phyloP scores from a whole-genome alignment of 1,284 basidiomycete genomes.

The Wallemia mellicola region DNA sequence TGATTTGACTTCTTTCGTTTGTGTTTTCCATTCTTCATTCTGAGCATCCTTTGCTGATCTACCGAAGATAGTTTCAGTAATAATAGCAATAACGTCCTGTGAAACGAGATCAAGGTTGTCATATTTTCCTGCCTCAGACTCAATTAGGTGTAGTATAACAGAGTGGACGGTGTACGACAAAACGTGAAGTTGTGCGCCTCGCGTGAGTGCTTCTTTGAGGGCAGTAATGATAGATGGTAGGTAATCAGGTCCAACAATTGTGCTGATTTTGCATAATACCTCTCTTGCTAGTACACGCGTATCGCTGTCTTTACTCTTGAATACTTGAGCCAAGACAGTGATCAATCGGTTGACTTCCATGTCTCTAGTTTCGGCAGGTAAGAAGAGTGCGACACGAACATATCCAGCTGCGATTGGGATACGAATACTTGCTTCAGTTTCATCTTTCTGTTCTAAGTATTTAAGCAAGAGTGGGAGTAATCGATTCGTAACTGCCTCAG shows the following conservation, averaged over 20 bases:
- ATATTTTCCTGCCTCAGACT: conserved; percentile 22
- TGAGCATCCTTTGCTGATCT: conserved; percentile 70
- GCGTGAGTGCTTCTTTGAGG: conserved; percentile 45
- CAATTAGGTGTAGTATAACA: conserved; percentile 41
- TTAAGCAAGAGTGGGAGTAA: conserved; percentile 44
- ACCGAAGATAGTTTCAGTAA: conserved; percentile 81
- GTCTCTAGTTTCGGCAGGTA: conserved; percentile 37
- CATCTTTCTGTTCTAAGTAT: conserved; percentile 55
- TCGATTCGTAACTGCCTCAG: conserved; percentile 41
- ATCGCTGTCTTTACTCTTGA: conserved; percentile 77
- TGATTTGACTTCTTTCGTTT: conserved; percentile 60
- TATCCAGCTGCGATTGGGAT: conserved; percentile 74
- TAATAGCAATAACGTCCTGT: conserved; percentile 42
- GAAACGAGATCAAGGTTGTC: conserved; percentile 44
- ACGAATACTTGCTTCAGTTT: conserved; percentile 50
- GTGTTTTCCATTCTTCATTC: conserved; percentile 74
- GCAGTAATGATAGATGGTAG: conserved; percentile 48
- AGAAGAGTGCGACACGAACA: conserved; percentile 47
- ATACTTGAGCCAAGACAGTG: conserved; percentile 54
- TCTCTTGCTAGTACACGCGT: conserved; percentile 67
- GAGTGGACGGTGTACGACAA: conserved; percentile 61
- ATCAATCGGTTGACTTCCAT: conserved; percentile 48
- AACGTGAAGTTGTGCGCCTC: conserved; percentile 82
- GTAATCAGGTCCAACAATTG: conserved; percentile 40
- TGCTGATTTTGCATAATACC: conserved; percentile 51